Base-by-base conservation (phyloP, 2,329 filamentous ascomycete species). In the Colletotrichum acutatum region DNA sequence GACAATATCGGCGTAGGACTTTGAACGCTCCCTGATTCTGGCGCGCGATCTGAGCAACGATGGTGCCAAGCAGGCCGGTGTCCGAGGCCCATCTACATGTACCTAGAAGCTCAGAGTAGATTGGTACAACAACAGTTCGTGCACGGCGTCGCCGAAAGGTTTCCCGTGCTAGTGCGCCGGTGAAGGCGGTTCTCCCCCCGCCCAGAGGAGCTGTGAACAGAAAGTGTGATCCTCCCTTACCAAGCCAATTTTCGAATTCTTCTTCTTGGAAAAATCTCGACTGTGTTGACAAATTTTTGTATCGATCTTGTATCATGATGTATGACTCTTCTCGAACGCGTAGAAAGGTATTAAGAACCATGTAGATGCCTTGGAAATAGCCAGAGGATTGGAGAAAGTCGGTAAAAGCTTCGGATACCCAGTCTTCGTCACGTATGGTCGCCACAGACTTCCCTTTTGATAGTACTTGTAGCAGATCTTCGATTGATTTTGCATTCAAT, bases 151-250 rank as follows among this genome's bases (percentile, higher is more conserved):
- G 30, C 19, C n/a, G 37, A 1, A 70, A 59, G 1, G 61, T 32
- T 8, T 53, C 34, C n/a, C 58, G 49, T 12, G 54, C 37, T 30
- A 66, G 34, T 2, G 37, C 28, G 4, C 61, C 30, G 7, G 54
- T 56, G 4, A 70, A 37, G 0, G 46, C 42, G 1, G 62, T 70
- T 16, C 59, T 70, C 1, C 68, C 62, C 8, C 22, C n/a, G 22
- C 68, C 68, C 0, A 62, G 53, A 16, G 54, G 12, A 14, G 37
- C 68, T 4, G 42, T 70, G 42, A 70, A 16, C 54, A 54, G 66
- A 9, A 70, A 14, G 0, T 65, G 30, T 3, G 37, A 42, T 2
- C 53, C 34, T 58, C 24, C 7, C 12, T 24, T 4, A 22, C 1
- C 8, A 12, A 53, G 32, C 61, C 54, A 70, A 4, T 16, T 1